Evolutionary conservation across 768 basidiomycete species (phyloP).

Genomic region (Tylopilus vinaceipallidus): DNA sequence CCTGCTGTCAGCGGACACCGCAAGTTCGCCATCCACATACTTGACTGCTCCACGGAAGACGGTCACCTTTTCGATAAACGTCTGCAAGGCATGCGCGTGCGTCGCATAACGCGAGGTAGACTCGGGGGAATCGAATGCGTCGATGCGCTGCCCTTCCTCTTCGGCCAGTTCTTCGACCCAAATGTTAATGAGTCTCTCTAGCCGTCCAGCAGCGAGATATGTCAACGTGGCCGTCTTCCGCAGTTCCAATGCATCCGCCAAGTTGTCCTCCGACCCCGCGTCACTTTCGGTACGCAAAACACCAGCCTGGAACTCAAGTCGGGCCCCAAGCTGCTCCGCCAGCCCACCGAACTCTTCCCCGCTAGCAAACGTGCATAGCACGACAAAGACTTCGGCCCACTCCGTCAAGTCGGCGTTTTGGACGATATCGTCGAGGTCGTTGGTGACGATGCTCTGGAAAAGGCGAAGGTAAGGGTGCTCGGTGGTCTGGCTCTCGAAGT

Average conservation of each 20-base stretch:
- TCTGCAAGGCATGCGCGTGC: constrained; percentile 83
- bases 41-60: constrained; percentile 87
- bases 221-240: constrained; percentile 90
- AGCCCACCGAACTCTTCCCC: constrained; percentile 83
- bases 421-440: constrained; percentile 90
- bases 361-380: constrained; percentile 90
- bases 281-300: constrained; percentile 50
- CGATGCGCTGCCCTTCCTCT: constrained; percentile 63
- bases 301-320: constrained; percentile 83
- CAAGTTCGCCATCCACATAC: constrained; percentile 74
- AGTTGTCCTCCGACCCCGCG: constrained; percentile 40
- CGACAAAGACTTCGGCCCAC: constrained; percentile 96
- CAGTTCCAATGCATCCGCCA: constrained; percentile 40
- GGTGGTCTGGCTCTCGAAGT: constrained; percentile 81
- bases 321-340: constrained; percentile 86
- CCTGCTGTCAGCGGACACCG: constrained; percentile 36
- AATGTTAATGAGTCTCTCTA: constrained; percentile 86
- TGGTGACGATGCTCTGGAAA: constrained; percentile 90
- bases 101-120: constrained; percentile 66
- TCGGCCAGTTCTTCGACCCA: constrained; percentile 90
- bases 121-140: constrained; percentile 38
- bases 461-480: constrained; percentile 85
- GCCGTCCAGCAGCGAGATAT: constrained; percentile 85
- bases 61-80: constrained; percentile 95
- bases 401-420: constrained; percentile 94